These are phyloP conservation scores for Picochlorum sp. DNA, from an alignment of 139 green algal genomes.

Conservation along the genomic window DNA sequence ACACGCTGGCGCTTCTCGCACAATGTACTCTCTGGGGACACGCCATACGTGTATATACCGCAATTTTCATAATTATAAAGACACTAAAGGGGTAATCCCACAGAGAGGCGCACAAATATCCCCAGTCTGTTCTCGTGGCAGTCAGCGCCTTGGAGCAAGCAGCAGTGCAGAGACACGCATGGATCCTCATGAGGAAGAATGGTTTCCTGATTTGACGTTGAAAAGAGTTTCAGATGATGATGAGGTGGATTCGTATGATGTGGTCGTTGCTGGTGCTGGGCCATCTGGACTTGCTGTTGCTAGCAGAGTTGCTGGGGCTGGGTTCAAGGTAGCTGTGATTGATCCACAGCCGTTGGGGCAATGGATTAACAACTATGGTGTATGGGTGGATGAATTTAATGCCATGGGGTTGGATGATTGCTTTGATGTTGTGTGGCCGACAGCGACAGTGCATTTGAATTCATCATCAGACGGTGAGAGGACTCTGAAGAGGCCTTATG, in stretches of 20 bases:
- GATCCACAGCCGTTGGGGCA: conserved; percentile 67
- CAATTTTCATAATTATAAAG: no score
- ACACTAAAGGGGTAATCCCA: no score
- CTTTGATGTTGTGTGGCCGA: conserved; percentile 74
- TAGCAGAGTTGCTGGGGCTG: conserved; percentile 44
- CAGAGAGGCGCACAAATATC: no score
- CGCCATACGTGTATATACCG: no score
- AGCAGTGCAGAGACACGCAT: no score
- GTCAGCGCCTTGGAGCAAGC: no score
- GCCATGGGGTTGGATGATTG: conserved; percentile 82
- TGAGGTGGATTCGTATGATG: conserved; percentile 37
- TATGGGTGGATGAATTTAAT: conserved; percentile 97
- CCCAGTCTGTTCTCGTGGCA: no score
- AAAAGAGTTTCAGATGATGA: background rate
- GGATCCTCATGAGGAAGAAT: background rate
- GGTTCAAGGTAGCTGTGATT: conserved; percentile 71
- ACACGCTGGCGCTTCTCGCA: no score
- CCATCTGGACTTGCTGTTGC: conserved; percentile 79
- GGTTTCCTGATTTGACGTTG: conserved; percentile 9
- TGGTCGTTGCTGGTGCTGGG: conserved; percentile 82
- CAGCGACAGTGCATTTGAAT: conserved; percentile 81
- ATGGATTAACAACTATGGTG: conserved; percentile 98
- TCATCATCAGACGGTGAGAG: background rate
- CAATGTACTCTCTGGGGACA: no score
- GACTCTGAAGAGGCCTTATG: conserved; percentile 76